Base-by-base conservation (phyloP, 1,284 basidiomycete genomes). In the Sphagnurus paluster region DNA sequence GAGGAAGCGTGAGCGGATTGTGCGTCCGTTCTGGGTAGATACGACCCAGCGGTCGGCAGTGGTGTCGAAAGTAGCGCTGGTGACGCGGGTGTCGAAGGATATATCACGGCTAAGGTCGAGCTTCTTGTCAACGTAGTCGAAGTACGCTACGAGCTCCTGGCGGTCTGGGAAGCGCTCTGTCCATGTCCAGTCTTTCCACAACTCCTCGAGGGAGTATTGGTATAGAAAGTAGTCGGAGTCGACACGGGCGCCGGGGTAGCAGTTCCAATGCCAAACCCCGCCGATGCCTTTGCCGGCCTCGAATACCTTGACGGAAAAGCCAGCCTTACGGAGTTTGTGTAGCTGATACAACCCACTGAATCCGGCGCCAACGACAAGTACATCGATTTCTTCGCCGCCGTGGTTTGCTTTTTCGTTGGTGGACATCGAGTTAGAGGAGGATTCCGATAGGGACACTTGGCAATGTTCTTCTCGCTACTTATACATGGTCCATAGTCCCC, bases 241-340 rank as follows among this genome's bases (percentile, higher is more conserved):
- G 24, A 56, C 56, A n/a, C 55, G 56, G 6, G 57, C 56, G 16
- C 59, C 59, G 4, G 59, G 59, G 34, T 60, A 62, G 30, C 56
- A 56, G 43, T 60, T 61, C 59, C 59, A 61, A 25, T 59, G 54
- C 59, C 61, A 62, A 9, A 52, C 53, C 2, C 61, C 61, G 14
- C 61, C 61, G 4, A 61, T 28, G 30, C 45, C 42, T 23, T 46
- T 46, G 1, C 53, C 61, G 3, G 61, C 57, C 32, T 62, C 60
- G 30, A 57, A 56, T 28, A 60, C 25, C 36, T 59, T 59, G 33
- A 53, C 57, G 23, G 53, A 56, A 24, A 57, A 49, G 10, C 59
- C 59, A 2, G 49, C 55, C 34, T 54, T 47, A 20, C 60, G 56
- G 7, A 60, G 49, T 8, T 50, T 50, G 28, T 56, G 34, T 11